These are phyloP conservation scores for Dendrocalamus sinicus DNA, from an alignment of 176 grass and related monocot genomes.

Conservation along the genomic window DNA sequence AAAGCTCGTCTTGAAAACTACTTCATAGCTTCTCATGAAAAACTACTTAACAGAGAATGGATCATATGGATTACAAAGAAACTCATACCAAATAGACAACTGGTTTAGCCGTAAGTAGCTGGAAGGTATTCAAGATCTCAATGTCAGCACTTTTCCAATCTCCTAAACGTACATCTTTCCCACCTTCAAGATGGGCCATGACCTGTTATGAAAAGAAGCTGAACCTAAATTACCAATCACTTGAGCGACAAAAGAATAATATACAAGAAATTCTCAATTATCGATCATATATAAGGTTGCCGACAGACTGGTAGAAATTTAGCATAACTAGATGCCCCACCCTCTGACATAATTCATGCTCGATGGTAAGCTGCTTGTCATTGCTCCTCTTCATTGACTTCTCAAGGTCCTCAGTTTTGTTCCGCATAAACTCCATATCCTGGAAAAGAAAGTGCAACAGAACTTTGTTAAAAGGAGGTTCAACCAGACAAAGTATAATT, in stretches of 20 bases:
- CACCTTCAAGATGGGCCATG: conserved; percentile 62
- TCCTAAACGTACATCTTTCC: conserved; percentile 87
- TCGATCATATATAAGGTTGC: conserved; percentile 3
- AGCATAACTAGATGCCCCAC: conserved; percentile 35
- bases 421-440: conserved; percentile 87
- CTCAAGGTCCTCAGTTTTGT: conserved; percentile 82
- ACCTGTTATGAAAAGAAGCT: conserved; percentile 48
- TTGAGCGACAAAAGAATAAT: background rate
- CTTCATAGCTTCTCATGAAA: background rate
- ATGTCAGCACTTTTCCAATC: conserved; percentile 96
- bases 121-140: conserved; percentile 96
- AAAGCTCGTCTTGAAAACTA: background rate
- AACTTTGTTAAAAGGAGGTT: background rate
- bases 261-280: background rate
- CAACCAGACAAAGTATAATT: background rate
- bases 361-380: conserved; percentile 94
- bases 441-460: conserved; percentile 47
- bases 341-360: conserved; percentile 88
- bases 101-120: conserved; percentile 90
- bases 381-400: conserved; percentile 99
- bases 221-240: conserved; percentile 27
- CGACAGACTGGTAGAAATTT: conserved; percentile 25
- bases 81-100: conserved; percentile 88
- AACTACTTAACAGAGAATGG: conserved; percentile 3
- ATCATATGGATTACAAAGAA: background rate